Evolutionary conservation across 441 rosid genomes (phyloP), one percentile per base, ranked within the genome.

Genomic region (Gossypium schwendimanii): DNA sequence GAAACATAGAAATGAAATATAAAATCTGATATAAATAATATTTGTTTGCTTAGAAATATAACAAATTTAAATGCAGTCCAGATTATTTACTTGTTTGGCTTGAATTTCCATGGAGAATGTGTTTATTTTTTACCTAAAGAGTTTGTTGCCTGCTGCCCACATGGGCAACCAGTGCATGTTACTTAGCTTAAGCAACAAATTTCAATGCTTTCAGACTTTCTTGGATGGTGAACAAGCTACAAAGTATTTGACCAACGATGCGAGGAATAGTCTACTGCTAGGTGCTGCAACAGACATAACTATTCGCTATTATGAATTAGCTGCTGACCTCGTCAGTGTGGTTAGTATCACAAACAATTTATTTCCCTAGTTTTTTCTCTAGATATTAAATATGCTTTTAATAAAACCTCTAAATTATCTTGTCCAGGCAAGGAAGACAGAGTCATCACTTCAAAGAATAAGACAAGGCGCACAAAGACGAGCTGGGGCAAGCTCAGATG

Each of bases 381-480:
- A 15, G 41, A n/a, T 20, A 54, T 21, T 14, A 23, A 77, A 58
- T 65, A 61, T 62, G 53, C 23, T n/a, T 58, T 64, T 69, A 69
- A 73, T 63, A 44, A 57, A 57, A 24, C 18, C 31, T 60, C 49
- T 69, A 45, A 8, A 55, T 75, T n/a, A 26, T 67, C 61, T 49
- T 80, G 26, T 63, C 59, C 83, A 95, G 99, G 98, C 95, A 17
- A 87, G 91, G 76, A 95, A 80, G 85, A 93, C 91, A 18, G 94
- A 91, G 70, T 84, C 94, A 71, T 93, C 96, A 6, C 95, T 95
- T 52, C 94, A 90, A 85, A 93, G 90, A 85, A 84, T 91, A 75
- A 82, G 97, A 7, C 90, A 89, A 80, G 97, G 92, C 59, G 98
- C 95, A 45, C 99, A 91, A 80, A 86, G 86, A 75, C 90, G 98